Evolutionary conservation across 371 early-diverging fungal species (phyloP), one percentile per base, ranked within the genome.

Genomic region (Mucor indicus): DNA sequence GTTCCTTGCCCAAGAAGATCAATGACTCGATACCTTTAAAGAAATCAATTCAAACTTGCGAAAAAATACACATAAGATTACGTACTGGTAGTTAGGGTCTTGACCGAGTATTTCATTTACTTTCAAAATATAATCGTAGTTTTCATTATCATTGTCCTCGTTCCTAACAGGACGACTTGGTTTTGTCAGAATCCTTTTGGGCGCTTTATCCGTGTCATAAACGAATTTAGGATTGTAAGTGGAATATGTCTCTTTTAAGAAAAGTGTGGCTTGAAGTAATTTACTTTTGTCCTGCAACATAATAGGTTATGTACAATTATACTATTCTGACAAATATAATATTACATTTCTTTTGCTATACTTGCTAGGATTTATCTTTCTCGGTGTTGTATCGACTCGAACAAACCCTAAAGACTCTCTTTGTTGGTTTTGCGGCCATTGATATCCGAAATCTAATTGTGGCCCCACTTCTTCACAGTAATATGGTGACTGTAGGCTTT

Each of bases 1-100:
- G 98, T 98, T 11, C 99, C 99, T 67, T 87, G 88, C 1, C 99
- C 99, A 16, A 99, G 67, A 15, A 91, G 65, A 62, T 96, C 97
- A 51, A 92, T 61, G 38, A 98, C 93, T 32, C 84, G 64, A 65
- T 93, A 93, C 51, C 89, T 89, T 51, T 19, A 11, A 12, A n/a
- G n/a, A n/a, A n/a, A n/a, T n/a, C n/a, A n/a, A n/a, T n/a, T n/a
- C n/a, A n/a, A n/a, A n/a, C n/a, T n/a, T n/a, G n/a, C n/a, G n/a
- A n/a, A n/a, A n/a, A n/a, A n/a, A n/a, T 33, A n/a, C n/a, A 33
- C 30, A 30, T 43, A 11, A 20, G 52, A 67, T 53, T 33, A n/a
- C n/a, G n/a, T 77, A 93, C 89, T 90, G 81, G 39, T 89, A 86
- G 4, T 91, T 86, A 2, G 62, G 57, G 40, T 83, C 83, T 19